These are phyloP conservation scores for Berberis vulgaris DNA, from an alignment of 164 flowering plant species.

Conservation along the genomic window DNA sequence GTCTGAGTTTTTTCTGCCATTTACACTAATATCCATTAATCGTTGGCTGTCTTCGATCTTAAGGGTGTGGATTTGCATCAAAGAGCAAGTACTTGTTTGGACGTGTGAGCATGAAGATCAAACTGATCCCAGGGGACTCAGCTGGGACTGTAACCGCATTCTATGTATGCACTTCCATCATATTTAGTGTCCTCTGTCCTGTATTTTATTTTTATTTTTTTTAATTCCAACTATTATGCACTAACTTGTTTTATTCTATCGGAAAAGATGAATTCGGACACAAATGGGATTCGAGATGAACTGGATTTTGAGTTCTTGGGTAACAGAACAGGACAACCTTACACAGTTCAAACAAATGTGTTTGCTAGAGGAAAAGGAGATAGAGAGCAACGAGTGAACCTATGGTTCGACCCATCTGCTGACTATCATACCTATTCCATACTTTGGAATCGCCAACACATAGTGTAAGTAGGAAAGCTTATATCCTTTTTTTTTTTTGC, in stretches of 20 bases:
- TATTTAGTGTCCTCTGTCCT: neutral
- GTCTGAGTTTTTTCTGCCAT: neutral
- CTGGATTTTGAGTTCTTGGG: conserved; percentile 95
- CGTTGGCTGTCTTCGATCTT: neutral
- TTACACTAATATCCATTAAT: neutral
- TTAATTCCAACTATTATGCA: neutral
- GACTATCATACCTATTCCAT: conserved; percentile 67
- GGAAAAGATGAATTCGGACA: conserved; percentile 78
- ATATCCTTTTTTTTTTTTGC: too few species aligned
- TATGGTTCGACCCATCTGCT: conserved; percentile 89
- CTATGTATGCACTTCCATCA: neutral
- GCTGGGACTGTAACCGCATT: conserved; percentile 13
- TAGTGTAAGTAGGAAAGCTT: conserved; percentile 43
- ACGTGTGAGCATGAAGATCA: conserved; percentile 14
- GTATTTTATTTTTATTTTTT: neutral
- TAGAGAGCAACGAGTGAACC: conserved; percentile 80
- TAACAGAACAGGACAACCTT: conserved; percentile 78
- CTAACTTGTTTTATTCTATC: neutral
- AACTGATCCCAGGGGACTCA: conserved; percentile 13
- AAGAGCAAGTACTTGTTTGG: conserved; percentile 12
- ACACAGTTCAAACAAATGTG: conserved; percentile 85
- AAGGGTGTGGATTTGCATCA: conserved; percentile 14
- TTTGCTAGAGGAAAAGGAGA: conserved; percentile 84
- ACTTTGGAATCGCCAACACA: conserved; percentile 56
- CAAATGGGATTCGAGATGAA: conserved; percentile 55